Conservation (phyloP, 2,329 filamentous ascomycete genomes). For the Rhinocladiella similis region DNA sequence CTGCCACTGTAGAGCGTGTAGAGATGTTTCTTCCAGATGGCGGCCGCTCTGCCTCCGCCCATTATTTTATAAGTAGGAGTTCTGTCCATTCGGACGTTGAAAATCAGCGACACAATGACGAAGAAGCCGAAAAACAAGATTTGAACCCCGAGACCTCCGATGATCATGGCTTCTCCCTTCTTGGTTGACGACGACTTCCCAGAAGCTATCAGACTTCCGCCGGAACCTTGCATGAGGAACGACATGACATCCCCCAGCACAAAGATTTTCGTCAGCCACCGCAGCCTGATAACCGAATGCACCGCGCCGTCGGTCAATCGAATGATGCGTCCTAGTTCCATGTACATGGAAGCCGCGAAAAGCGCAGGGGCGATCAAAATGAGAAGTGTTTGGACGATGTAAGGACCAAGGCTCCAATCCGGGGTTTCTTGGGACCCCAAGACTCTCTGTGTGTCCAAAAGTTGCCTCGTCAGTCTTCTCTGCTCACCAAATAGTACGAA, state of each 20-base stretch:
- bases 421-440: conserved; percentile 29
- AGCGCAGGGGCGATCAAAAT: conserved; percentile 46
- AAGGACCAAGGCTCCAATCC: conserved; percentile 8
- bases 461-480: not conserved
- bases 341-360: conserved; percentile 52
- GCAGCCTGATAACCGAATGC: conserved; percentile 39
- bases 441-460: conserved; percentile 5
- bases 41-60: not conserved
- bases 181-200: conserved; percentile 22
- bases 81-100: conserved; percentile 2
- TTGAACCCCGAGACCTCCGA: conserved; percentile 48
- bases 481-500: not conserved
- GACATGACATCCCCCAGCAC: conserved; percentile 45
- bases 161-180: conserved; percentile 46
- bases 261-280: conserved; percentile 40
- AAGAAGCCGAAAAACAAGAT: conserved; percentile 55
- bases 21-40: conserved; percentile 39
- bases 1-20: conserved; percentile 32
- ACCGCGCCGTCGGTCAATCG: conserved; percentile 32
- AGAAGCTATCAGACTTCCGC: conserved; percentile 17
- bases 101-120: conserved; percentile 43
- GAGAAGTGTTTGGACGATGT: conserved; percentile 41
- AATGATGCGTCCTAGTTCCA: conserved; percentile 49
- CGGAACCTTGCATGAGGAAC: conserved; percentile 44
- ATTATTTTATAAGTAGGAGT: conserved; percentile 2